Evolutionary conservation across 345 rosid genomes (phyloP), one percentile per base, ranked within the genome.

Genomic region (Syzygium aromaticum): DNA sequence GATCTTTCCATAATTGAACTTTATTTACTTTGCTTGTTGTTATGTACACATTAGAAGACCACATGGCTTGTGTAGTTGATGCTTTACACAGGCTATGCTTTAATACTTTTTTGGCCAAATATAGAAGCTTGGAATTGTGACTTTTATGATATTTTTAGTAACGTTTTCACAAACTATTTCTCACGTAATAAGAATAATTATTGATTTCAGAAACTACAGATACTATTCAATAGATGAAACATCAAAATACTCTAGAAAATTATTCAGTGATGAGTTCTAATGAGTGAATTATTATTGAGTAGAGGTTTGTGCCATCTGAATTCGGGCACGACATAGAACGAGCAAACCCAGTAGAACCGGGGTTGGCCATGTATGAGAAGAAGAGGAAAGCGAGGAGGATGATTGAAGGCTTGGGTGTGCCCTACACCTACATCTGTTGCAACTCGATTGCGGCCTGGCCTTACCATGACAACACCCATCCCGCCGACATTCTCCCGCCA

Each of bases 371-470:
- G 94, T 95, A 94, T 90, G 16, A n/a, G 1, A 90, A 91, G 77
- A 95, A 95, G 90, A 91, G 95, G 14, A 30, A 19, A 59, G 88
- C 94, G 1, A 89, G 96, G 64, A 90, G 94, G 23, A 13, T 87
- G 80, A 88, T 85, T 1, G 95, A 95, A 82, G 90, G 88, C 33
- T 46, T 87, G 28, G 88, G 85, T 14, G 86, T 95, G 8, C 97
- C 97, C 0, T 91, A 90, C 91, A 93, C 94, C 16, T 91, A 95
- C 88, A 92, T 95, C 53, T 95, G 97, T 78, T 95, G 97, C 92
- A 93, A 95, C 46, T 95, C 97, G 14, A 90, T 95, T 53, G 96
- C 95, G 23, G 93, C 96, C 5, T 95, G 97, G 97, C 97, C 97
- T 13, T 93, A 95, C 89, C 88, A 89, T 51, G 88, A 94, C 86